Evolutionary conservation across 768 basidiomycete species (phyloP), one percentile per base, ranked within the genome.

Genomic region (Calocybe cyanea): DNA sequence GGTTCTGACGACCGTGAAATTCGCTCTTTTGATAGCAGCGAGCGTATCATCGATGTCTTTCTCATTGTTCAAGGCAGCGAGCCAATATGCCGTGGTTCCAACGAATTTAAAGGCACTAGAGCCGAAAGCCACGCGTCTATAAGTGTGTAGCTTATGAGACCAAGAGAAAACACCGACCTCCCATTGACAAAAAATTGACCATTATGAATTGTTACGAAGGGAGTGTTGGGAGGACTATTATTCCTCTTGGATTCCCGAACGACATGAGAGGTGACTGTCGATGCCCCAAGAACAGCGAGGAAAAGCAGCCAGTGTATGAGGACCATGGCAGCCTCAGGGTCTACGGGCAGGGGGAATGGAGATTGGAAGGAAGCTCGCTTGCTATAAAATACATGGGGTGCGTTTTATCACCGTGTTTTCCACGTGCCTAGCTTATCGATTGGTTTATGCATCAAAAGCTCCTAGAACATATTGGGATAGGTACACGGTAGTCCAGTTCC

Each of bases 71-170:
- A 87, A 57, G 33, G 67, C 62, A 23, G 73, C 62, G 25, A 87
- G 56, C 85, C 85, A 87, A 63, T 85, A 85, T 1, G 76, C 80
- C 48, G 81, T 81, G 0, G 85, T 83, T 13, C 81, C 67, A 46
- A 64, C 53, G 39, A 64, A 62, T 1, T 56, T 48, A 48, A 66
- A 61, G 5, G 42, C 45, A 30, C 68, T 68, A 44, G 36, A 28
- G 11, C 25, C 6, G 25, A 11, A 28, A 28, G 6, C 6, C 25
- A 28, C 21, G 36, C 1, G 40, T 40, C 31, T 21, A 46, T 25
- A 21, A 30, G 13, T 23, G 17, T 36, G 13, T 9, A 9, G 3
- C 34, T 30, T 14, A 7, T 17, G 8, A 41, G 10, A 4, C 13
- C n/a, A n/a, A 5, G 5, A 18, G 32, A 39, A 36, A 38, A 11